Base-by-base conservation (phyloP, 805 yeast species). In the Yarrowia sp. region DNA sequence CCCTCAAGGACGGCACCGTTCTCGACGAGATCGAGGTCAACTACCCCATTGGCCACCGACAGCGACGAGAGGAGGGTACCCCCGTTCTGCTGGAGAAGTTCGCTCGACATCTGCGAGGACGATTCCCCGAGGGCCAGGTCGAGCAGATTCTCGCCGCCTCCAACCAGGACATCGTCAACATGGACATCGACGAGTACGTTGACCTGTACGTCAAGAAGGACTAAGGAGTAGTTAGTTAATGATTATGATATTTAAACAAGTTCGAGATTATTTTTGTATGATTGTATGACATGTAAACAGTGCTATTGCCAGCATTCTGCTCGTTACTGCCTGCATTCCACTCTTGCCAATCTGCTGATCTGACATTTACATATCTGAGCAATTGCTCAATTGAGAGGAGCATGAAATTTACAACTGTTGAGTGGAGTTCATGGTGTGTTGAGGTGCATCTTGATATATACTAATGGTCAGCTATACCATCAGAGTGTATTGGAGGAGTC, bases 41-140 rank as follows among this genome's bases (percentile, higher is more conserved):
- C 74, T 84, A 79, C 74, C 87, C 89, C 74, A 78, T 85, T 69
- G 89, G 89, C 14, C 89, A 85, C 77, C 81, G 83, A 71, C 77
- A 78, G 71, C 83, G 89, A 75, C 80, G 89, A 70, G 84, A 82
- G 66, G 88, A 85, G 73, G 89, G 88, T 39, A 83, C 82, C 65
- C 87, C 88, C 38, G 81, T 85, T 14, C 73, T 85, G 69, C 74
- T 83, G 55, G 72, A 77, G 60, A 85, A 85, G 77, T 85, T 85
- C 70, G 81, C 83, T 73, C 81, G 79, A 63, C 88, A 85, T 72
- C 76, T 85, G 53, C 72, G 76, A 17, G 84, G 84, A 63, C 81
- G 84, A 68, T 83, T 82, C 70, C 78, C 76, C 24, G 73, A 76
- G 38, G 73, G 70, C 40, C 81, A 79, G 70, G 84, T 77, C 58